These are phyloP conservation scores for Podila verticillata DNA, from an alignment of 192 early-diverging fungal species.

Conservation along the genomic window DNA sequence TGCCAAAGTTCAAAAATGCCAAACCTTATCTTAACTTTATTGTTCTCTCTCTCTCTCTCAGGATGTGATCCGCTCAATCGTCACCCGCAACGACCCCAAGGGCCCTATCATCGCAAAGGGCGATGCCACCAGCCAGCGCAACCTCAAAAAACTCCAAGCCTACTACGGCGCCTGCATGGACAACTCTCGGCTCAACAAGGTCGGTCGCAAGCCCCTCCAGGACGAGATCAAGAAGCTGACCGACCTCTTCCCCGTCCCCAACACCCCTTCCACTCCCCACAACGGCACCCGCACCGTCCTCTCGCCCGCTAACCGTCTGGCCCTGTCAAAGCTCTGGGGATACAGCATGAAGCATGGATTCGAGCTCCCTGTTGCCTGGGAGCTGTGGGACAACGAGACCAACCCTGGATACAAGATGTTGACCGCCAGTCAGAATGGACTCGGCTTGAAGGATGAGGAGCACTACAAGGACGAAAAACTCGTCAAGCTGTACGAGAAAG, in stretches of 20 bases:
- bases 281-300: constrained; percentile 9
- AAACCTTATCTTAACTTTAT: constrained; percentile 7
- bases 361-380: constrained; percentile 1
- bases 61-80: constrained; percentile 56
- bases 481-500: constrained; percentile 50
- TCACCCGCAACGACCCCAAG: constrained; percentile 33
- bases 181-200: constrained; percentile 21
- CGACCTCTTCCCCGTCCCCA: constrained; percentile 34
- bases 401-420: constrained; percentile 13
- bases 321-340: constrained; percentile 18
- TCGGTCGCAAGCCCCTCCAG: constrained; percentile 46
- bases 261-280: neutral
- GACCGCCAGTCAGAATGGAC: constrained; percentile 9
- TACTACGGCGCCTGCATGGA: constrained; percentile 67
- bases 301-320: constrained; percentile 6
- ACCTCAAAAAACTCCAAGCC: constrained; percentile 61
- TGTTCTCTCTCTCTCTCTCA: constrained; percentile 6
- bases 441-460: constrained; percentile 30
- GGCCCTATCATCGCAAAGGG: constrained; percentile 31
- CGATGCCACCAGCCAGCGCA: constrained; percentile 49
- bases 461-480: constrained; percentile 60
- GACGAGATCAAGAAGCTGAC: constrained; percentile 33
- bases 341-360: constrained; percentile 26
- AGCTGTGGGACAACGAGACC: neutral
- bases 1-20: neutral